Evolutionary conservation across 148 eudicot genomes (phyloP).

Genomic region (Rheum nobile): DNA sequence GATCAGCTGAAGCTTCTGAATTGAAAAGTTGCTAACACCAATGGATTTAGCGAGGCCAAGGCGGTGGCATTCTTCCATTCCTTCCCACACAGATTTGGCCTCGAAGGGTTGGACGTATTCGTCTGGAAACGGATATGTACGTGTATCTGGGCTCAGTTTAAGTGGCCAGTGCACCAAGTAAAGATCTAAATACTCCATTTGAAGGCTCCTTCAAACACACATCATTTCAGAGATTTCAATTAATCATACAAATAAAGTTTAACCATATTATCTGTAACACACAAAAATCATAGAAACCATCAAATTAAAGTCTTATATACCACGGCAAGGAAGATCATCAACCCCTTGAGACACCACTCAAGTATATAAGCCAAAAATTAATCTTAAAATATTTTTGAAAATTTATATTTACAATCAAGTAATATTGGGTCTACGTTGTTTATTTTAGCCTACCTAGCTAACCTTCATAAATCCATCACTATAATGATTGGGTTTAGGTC

Average conservation of each 20-base stretch:
- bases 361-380: no score
- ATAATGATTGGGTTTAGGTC: no score
- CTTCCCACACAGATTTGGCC: slow-evolving; percentile 21
- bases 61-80: slow-evolving; percentile 17
- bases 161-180: slow-evolving; percentile 26
- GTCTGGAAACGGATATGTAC: slow-evolving; percentile 10
- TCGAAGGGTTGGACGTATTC: slow-evolving; percentile 18
- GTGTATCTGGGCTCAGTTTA: slow-evolving; percentile 19
- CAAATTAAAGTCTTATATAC: no score
- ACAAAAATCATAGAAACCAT: no score
- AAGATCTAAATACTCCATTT: slow-evolving; percentile 25
- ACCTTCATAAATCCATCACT: no score
- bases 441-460: no score
- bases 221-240: background rate
- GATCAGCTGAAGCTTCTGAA: slow-evolving; percentile 5
- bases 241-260: background rate
- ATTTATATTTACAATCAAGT: no score
- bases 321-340: no score
- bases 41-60: slow-evolving; percentile 16
- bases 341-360: no score
- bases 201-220: slow-evolving; percentile 16
- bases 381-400: no score
- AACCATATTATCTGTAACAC: no score
- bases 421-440: no score
- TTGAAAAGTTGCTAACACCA: slow-evolving; percentile 19